These are phyloP conservation scores for Melocanna baccifera DNA, from an alignment of 176 grass and related monocot genomes.

Conservation along the genomic window DNA sequence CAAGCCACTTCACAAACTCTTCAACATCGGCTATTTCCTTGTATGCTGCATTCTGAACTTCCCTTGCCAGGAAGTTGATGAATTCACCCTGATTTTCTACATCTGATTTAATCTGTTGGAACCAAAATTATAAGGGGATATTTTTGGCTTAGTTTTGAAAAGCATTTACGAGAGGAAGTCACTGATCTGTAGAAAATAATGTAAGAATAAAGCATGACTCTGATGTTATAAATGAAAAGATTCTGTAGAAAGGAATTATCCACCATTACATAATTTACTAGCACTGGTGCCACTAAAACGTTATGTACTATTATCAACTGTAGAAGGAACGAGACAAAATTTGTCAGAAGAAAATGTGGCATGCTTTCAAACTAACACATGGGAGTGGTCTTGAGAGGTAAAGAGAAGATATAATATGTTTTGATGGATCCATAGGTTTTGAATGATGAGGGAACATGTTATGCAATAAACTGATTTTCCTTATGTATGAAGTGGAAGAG, in stretches of 20 bases:
- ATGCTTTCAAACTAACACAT: conserved; percentile 20
- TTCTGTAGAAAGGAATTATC: neutral
- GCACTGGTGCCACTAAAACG: neutral
- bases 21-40: conserved; percentile 87
- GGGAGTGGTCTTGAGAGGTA: neutral
- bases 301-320: neutral
- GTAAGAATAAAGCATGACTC: conserved; percentile 3
- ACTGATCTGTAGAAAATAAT: conserved; percentile 18
- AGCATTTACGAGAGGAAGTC: neutral
- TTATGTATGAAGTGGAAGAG: neutral
- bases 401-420: neutral
- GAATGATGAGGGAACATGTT: neutral
- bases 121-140: neutral
- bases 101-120: conserved; percentile 92
- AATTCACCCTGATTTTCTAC: conserved; percentile 89
- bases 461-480: neutral
- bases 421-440: neutral
- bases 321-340: neutral
- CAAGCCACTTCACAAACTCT: conserved; percentile 97
- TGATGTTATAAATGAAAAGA: neutral
- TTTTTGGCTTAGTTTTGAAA: conserved; percentile 24
- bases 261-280: neutral
- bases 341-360: neutral
- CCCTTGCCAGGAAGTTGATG: conserved; percentile 73
- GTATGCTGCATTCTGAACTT: conserved; percentile 76